Evolutionary conservation across 176 grass and related monocot species (phyloP), one percentile per base, ranked within the genome.

Genomic region (Otatea glauca): DNA sequence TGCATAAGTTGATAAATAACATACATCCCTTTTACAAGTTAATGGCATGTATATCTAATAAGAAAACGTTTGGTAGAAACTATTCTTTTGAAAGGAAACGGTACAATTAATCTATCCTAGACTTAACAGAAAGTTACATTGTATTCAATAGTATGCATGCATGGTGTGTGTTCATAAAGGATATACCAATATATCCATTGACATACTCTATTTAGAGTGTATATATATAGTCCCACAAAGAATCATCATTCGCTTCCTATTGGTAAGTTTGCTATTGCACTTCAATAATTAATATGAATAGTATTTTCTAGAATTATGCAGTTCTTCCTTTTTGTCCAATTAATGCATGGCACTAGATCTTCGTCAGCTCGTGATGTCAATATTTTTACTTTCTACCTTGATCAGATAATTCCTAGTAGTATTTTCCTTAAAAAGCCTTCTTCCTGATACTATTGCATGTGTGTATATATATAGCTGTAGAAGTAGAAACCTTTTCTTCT

Each of bases 191-290:
- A 20, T 6, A 54, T 54, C 5, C 17, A 5, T 18, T 55, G 6
- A 20, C 17, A 20, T 20, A 55, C 51, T 55, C 16, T 51, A 51
- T 17, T 17, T 51, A 6, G 15, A 51, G 5, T 17, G 3, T n/a
- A n/a, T 58, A 4, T 17, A 9, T n/a, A n/a, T 58, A 4, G 3
- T 58, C 8, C 2, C 20, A 24, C 9, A 60, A 24, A 60, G n/a
- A 24, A 12, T 78, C 58, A 75, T 78, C 65, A 54, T 65, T 39
- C 73, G 58, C 58, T 65, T 72, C n/a, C 12, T 66, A 21, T 39
- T 38, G 60, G 14, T 55, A 18, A 62, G 62, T 16, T 64, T 37
- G 21, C 8, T 13, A 10, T 13, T 37, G 18, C 61, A 66, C 3
- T 29, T 66, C 18, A 66, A n/a, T 56, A 75, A 49, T 11, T 65